Conservation (phyloP, 176 grass and related monocot species). For the Juncus inflexus region DNA sequence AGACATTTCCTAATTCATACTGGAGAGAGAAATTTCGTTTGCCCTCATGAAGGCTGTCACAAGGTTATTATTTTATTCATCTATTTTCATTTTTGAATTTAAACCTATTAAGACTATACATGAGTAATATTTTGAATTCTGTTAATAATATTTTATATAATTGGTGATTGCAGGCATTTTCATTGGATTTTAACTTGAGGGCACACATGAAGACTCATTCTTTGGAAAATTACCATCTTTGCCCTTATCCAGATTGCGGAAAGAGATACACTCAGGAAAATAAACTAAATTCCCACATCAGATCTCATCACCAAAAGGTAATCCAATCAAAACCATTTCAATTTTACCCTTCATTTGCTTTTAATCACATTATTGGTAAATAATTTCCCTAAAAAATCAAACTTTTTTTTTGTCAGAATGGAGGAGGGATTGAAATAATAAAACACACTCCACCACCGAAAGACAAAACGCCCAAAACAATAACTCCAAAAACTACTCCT, state of each 20-base stretch:
- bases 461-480: slow-evolving; percentile 38
- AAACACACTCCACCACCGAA: slow-evolving; percentile 33
- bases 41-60: slow-evolving; percentile 81
- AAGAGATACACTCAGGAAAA: slow-evolving; percentile 86
- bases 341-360: background rate
- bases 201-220: slow-evolving; percentile 93
- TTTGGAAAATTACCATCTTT: slow-evolving; percentile 84
- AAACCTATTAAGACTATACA: no score
- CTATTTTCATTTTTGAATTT: background rate
- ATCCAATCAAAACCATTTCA: background rate
- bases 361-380: background rate
- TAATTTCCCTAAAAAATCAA: background rate
- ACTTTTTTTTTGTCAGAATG: slow-evolving; percentile 34
- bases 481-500: slow-evolving; percentile 8
- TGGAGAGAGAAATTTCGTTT: slow-evolving; percentile 81
- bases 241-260: slow-evolving; percentile 68
- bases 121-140: background rate
- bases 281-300: slow-evolving; percentile 85
- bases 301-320: slow-evolving; percentile 82
- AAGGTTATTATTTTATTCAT: slow-evolving; percentile 49
- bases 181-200: slow-evolving; percentile 93
- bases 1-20: slow-evolving; percentile 95
- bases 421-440: slow-evolving; percentile 14
- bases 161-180: slow-evolving; percentile 73
- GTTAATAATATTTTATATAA: slow-evolving; percentile 19